Conservation (phyloP, 2,329 filamentous ascomycete species). For the Emergomyces pasteurianus region DNA sequence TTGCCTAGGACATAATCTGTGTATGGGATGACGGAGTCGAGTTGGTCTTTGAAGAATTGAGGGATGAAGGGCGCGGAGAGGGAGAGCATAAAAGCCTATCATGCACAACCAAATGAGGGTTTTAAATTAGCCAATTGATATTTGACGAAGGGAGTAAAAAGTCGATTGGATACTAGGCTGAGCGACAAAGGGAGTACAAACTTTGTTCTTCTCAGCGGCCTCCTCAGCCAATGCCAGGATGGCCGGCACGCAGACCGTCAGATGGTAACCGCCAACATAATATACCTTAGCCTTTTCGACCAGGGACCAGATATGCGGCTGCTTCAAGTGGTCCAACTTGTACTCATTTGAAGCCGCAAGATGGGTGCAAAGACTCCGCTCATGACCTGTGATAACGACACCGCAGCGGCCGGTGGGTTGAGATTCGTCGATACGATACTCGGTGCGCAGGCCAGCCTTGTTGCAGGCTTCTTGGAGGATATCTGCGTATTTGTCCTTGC, state of each 20-base stretch:
- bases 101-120: neutral
- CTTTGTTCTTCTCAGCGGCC: conserved; percentile 80
- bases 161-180: neutral
- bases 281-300: conserved; percentile 79
- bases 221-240: conserved; percentile 83
- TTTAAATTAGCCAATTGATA: neutral
- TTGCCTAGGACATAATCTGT: conserved; percentile 96
- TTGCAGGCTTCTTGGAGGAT: conserved; percentile 77
- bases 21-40: conserved; percentile 77
- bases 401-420: conserved; percentile 86
- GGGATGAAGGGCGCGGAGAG: conserved; percentile 92
- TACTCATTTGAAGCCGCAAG: conserved; percentile 96
- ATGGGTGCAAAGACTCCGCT: conserved; percentile 90
- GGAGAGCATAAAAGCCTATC: conserved; percentile 65
- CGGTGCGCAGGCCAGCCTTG: conserved; percentile 77
- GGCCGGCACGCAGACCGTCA: conserved; percentile 88
- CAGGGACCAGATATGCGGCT: conserved; percentile 79
- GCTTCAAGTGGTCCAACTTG: conserved; percentile 85
- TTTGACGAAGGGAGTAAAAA: neutral
- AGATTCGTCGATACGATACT: conserved; percentile 83
- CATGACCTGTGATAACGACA: conserved; percentile 91
- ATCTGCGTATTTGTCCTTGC: conserved; percentile 89
- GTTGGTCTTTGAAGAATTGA: conserved; percentile 93
- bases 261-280: conserved; percentile 93
- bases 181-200: conserved; percentile 18